Evolutionary conservation across 2,329 filamentous ascomycete genomes (phyloP), one percentile per base, ranked within the genome.

Genomic region (Penicillium sp.): DNA sequence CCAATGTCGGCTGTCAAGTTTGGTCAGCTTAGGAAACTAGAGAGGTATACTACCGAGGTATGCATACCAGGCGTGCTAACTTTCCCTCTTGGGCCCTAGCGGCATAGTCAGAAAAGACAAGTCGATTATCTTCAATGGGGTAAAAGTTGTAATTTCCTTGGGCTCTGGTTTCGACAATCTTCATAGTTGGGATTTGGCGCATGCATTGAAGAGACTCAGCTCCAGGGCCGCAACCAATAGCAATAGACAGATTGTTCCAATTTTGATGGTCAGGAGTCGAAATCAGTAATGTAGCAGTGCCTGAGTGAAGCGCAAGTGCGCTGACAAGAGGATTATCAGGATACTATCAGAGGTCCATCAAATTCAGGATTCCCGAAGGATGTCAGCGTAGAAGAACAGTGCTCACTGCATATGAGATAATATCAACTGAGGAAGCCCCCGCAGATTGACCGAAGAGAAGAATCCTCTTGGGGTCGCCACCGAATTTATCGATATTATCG

Each of bases 391-490:
- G 9, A 32, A 30, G 11, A 7, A 18, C 36, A 3, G 0, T 32
- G 16, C 53, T 53, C 34, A 53, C 56, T n/a, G 56, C 56, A 27
- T 58, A 57, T n/a, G 54, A 41, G 34, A 47, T 43, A 2, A 57
- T 53, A 34, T 57, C 56, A 8, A n/a, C 54, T 13, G 49, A 58
- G 11, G 41, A 36, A 29, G 57, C 81, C 34, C 81, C 81, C 23
- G 81, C 79, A 26, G 76, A 79, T 60, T 80, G 72, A 7, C 80
- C 81, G 26, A 81, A 72, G 6, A 81, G 71, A 1, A 78, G 79
- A 27, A 81, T 75, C 13, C 72, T 69, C 10, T 71, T 65, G 9
- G 73, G 67, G 62, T 82, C 77, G 16, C 81, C 81, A 26, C 81
- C 79, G 53, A 83, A 83, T 23, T 71, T 62, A 61, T 75, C 66